Percentiles rank a stretch among this genome's conserved stretches.
phyloP scores from a whole-genome alignment of 495 filamentous ascomycete species.

The Talaromyces proteolyticus region DNA sequence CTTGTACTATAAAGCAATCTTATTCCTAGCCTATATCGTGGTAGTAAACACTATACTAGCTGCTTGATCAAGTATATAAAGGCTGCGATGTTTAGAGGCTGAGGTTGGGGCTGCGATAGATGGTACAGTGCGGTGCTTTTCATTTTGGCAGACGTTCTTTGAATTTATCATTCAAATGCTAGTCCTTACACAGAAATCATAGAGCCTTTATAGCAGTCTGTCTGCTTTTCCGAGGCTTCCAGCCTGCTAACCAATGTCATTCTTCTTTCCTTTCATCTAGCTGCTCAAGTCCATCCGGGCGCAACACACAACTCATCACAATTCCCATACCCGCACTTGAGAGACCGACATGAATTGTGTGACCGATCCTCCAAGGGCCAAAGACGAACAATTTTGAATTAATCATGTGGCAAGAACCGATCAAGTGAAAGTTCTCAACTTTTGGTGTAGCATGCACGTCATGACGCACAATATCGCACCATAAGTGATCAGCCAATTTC shows the following conservation, averaged over 20 bases:
- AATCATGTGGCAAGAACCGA: constrained; percentile 3
- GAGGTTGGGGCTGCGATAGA: no score
- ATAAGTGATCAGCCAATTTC: constrained; percentile 16
- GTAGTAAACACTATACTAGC: no score
- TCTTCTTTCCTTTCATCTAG: constrained; percentile 1
- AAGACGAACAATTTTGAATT: constrained; percentile 2
- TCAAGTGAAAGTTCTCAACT: not conserved
- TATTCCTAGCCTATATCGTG: no score
- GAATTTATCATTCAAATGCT: no score
- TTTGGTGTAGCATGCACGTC: not conserved
- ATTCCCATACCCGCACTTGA: not conserved
- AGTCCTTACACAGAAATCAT: no score
- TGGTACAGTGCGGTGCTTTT: no score
- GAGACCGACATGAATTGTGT: constrained; percentile 1
- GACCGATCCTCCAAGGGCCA: constrained; percentile 3
- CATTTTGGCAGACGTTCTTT: no score
- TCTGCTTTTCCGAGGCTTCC: not conserved
- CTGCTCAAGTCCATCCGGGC: not conserved
- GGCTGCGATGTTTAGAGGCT: no score
- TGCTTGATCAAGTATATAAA: no score
- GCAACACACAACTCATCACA: constrained; percentile 1
- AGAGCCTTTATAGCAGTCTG: no score
- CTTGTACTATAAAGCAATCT: no score
- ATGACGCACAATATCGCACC: constrained; percentile 16
- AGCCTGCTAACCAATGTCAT: not conserved